Base-by-base conservation (phyloP, 768 basidiomycete species). In the Rhodotorula sphaerocarpa region DNA sequence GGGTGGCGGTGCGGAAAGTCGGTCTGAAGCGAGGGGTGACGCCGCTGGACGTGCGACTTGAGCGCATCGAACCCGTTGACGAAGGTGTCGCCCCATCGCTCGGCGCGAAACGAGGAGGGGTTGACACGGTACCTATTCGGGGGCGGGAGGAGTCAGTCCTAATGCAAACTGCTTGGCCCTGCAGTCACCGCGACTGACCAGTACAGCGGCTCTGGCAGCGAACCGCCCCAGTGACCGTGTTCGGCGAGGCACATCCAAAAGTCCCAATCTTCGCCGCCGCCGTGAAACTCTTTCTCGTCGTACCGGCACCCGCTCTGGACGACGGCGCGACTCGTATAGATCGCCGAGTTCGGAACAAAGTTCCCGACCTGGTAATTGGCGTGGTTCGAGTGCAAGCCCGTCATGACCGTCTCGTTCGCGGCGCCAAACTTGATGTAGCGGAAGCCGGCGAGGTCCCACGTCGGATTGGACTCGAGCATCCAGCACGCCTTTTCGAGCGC, bases 161-260 rank as follows among this genome's bases (percentile, higher is more conserved):
- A n/a, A n/a, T n/a, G n/a, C n/a, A n/a, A n/a, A 3, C 28, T 34
- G 2, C 10, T 43, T 20, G 28, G 36, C 33, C 30, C 14, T 2
- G 4, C n/a, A 31, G 31, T 42, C 36, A 42, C 36, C 12, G 23
- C 2, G 25, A 52, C 58, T 36, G 5, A 60, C 63, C 63, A 65
- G 65, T 70, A 70, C 27, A 61, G 44, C 27, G 65, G 65, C 55
- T 70, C 69, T 31, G 51, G 62, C 5, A 66, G 25, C 21, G 69
- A 57, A 3, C 69, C 69, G 12, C 69, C 69, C 69, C 69, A 70
- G 43, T 64, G 34, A 7, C 69, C 69, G 9, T 52, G 18, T 25
- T 62, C 63, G 25, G 69, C 69, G 46, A 70, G 43, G 41, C 69
- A 70, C 61, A 70, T 63, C 69, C 69, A 70, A 28, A 70, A 70